Conservation (phyloP, 2,329 filamentous ascomycete species). For the Domatiomyces globalis region DNA sequence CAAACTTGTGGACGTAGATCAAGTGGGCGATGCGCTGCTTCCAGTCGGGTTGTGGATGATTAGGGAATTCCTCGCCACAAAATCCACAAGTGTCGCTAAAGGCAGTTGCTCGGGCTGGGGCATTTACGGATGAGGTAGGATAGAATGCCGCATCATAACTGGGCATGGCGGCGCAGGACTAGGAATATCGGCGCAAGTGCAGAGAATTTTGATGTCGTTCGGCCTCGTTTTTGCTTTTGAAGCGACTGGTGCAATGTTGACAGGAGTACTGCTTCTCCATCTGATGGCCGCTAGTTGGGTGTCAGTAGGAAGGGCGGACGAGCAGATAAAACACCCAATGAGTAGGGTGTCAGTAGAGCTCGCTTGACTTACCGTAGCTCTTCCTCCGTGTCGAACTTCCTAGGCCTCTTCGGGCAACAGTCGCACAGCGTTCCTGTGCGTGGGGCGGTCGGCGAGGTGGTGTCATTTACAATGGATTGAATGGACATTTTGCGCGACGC, state of each 20-base stretch:
- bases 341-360: neutral
- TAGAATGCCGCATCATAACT: slow-evolving; percentile 75
- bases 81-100: slow-evolving; percentile 71
- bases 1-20: slow-evolving; percentile 85
- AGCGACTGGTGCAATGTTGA: slow-evolving; percentile 80
- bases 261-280: slow-evolving; percentile 95
- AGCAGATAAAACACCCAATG: neutral
- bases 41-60: slow-evolving; percentile 64
- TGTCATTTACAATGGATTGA: slow-evolving; percentile 21
- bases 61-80: slow-evolving; percentile 84
- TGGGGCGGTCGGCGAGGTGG: slow-evolving; percentile 17
- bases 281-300: slow-evolving; percentile 55
- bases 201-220: slow-evolving; percentile 93
- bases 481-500: slow-evolving; percentile 36
- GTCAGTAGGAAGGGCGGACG: neutral
- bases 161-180: slow-evolving; percentile 80
- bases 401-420: slow-evolving; percentile 93
- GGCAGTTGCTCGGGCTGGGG: slow-evolving; percentile 20
- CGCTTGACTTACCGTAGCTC: slow-evolving; percentile 58
- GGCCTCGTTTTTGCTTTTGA: slow-evolving; percentile 98
- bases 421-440: slow-evolving; percentile 60
- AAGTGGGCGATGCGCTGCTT: slow-evolving; percentile 73
- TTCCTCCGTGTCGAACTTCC: slow-evolving; percentile 76
- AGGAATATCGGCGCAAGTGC: slow-evolving; percentile 81
- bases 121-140: slow-evolving; percentile 40